Conservation (phyloP, 352 stramenopile species). For the Globisporangium nagaii region DNA sequence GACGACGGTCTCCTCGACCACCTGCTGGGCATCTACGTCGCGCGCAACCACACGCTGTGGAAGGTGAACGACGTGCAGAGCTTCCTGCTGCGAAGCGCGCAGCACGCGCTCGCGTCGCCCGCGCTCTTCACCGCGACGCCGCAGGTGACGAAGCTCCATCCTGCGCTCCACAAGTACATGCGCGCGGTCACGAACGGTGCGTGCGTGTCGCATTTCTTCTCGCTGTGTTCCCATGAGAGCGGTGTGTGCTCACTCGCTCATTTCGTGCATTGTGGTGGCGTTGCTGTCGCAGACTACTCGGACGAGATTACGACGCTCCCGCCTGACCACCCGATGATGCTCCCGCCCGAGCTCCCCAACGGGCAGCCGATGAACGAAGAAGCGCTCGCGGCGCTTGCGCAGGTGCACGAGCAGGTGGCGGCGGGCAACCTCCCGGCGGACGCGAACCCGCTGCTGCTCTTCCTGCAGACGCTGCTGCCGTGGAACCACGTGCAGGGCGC, state of each 20-base stretch:
- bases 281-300: constrained; percentile 58
- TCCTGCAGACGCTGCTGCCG: constrained; percentile 77
- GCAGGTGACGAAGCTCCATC: constrained; percentile 54
- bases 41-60: constrained; percentile 72
- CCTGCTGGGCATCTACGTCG: constrained; percentile 79
- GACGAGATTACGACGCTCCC: constrained; percentile 85
- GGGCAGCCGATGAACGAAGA: constrained; percentile 55
- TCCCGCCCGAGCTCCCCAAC: constrained; percentile 56
- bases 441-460: constrained; percentile 78
- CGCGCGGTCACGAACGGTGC: constrained; percentile 57
- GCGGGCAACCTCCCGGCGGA: constrained; percentile 69
- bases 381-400: constrained; percentile 43
- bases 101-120: constrained; percentile 55
- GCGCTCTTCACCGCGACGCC: constrained; percentile 38
- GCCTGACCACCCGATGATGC: constrained; percentile 80
- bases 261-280: background rate
- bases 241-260: background rate
- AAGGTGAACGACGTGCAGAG: constrained; percentile 76
- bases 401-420: constrained; percentile 58
- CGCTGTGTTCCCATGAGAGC: background rate
- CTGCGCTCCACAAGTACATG: constrained; percentile 67
- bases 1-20: constrained; percentile 60
- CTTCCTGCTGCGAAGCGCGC: constrained; percentile 60
- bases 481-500: constrained; percentile 81
- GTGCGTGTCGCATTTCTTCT: background rate